These are phyloP conservation scores for Tarenaya hassleriana DNA, from an alignment of 345 rosid genomes.

Conservation along the genomic window DNA sequence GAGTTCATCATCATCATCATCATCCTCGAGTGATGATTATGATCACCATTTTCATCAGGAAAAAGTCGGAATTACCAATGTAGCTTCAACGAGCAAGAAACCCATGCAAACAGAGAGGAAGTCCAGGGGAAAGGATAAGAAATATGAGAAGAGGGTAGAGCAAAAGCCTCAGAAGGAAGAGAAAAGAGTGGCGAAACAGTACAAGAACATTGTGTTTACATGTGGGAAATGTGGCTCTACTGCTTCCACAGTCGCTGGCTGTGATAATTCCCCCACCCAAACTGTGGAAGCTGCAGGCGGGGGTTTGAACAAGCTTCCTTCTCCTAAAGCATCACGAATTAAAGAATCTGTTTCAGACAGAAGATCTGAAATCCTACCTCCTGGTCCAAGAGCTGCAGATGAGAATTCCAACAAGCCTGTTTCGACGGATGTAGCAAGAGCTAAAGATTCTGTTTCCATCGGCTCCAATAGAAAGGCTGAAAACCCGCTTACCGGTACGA, in stretches of 20 bases:
- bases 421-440: not conserved
- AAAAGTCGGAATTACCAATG: conserved; percentile 16
- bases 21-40: conserved; percentile 20
- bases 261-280: conserved; percentile 8
- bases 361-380: conserved; percentile 11
- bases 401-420: not conserved
- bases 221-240: conserved; percentile 27
- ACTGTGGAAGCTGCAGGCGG: conserved; percentile 16
- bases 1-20: not conserved
- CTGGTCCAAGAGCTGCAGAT: not conserved
- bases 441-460: conserved; percentile 3
- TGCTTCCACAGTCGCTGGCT: conserved; percentile 12
- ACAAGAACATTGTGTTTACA: conserved; percentile 1
- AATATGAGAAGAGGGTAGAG: not conserved
- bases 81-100: conserved; percentile 6
- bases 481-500: conserved; percentile 12
- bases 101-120: conserved; percentile 8
- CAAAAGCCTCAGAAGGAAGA: not conserved
- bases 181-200: not conserved
- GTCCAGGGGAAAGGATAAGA: conserved; percentile 16
- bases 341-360: conserved; percentile 21
- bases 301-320: conserved; percentile 18
- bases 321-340: not conserved
- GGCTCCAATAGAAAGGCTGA: not conserved
- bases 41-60: conserved; percentile 5